Conservation (phyloP, 176 grass and related monocot genomes). For the Cocos nucifera region DNA sequence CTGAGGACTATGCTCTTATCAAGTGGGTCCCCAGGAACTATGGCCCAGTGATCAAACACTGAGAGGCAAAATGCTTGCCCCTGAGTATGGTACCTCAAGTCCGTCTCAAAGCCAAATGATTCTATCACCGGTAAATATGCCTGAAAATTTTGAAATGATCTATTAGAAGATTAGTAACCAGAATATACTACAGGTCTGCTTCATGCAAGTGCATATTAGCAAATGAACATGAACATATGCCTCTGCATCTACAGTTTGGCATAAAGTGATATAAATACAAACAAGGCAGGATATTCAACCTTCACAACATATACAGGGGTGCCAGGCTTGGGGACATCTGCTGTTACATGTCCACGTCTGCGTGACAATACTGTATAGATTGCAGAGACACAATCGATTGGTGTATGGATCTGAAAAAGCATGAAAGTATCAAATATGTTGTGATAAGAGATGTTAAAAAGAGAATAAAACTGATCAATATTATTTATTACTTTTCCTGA, state of each 20-base stretch:
- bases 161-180: not conserved
- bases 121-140: constrained; percentile 98
- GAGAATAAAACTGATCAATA: too few relatives aligned
- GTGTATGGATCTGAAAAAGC: constrained; percentile 83
- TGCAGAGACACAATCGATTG: constrained; percentile 96
- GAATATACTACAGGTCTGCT: not conserved
- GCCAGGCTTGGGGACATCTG: constrained; percentile 88
- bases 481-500: too few relatives aligned
- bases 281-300: constrained; percentile 14
- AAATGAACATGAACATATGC: not conserved
- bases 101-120: constrained; percentile 98
- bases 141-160: constrained; percentile 22
- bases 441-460: too few relatives aligned
- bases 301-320: constrained; percentile 91
- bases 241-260: too few relatives aligned
- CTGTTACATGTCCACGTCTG: constrained; percentile 88
- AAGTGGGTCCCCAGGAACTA: constrained; percentile 93
- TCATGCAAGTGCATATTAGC: too few relatives aligned
- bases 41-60: constrained; percentile 96
- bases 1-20: constrained; percentile 84
- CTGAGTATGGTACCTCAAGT: constrained; percentile 92
- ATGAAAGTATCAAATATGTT: constrained; percentile 17
- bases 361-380: constrained; percentile 90
- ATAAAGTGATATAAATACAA: too few relatives aligned
- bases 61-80: constrained; percentile 96